These are phyloP conservation scores for Russula sp. DNA, from an alignment of 768 basidiomycete species.

Conservation along the genomic window DNA sequence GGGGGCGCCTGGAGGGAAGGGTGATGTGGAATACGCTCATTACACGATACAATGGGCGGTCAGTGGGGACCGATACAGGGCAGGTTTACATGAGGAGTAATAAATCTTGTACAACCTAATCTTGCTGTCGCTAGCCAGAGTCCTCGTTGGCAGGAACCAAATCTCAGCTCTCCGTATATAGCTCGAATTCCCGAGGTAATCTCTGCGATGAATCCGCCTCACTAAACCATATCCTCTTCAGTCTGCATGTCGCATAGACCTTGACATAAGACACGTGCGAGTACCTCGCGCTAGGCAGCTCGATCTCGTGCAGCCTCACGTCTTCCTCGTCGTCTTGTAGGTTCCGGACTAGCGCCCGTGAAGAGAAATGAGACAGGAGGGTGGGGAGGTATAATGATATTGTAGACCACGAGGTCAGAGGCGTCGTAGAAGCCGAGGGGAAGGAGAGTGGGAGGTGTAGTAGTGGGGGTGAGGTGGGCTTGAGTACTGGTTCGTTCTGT, in stretches of 20 bases:
- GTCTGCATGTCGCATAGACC: slow-evolving; percentile 71
- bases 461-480: slow-evolving; percentile 43
- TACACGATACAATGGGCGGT: slow-evolving; percentile 67
- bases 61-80: not conserved
- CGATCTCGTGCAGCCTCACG: slow-evolving; percentile 24
- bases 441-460: slow-evolving; percentile 69
- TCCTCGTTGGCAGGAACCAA: not conserved
- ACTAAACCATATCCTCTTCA: slow-evolving; percentile 73
- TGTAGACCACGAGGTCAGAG: slow-evolving; percentile 66
- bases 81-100: slow-evolving; percentile 14
- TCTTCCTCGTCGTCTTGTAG: slow-evolving; percentile 24
- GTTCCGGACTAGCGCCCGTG: slow-evolving; percentile 33
- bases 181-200: slow-evolving; percentile 71
- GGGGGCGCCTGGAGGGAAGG: slow-evolving; percentile 29
- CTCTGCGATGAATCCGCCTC: slow-evolving; percentile 42
- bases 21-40: slow-evolving; percentile 64
- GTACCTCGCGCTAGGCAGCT: slow-evolving; percentile 48
- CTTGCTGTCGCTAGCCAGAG: not conserved
- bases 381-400: slow-evolving; percentile 54
- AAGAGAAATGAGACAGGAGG: slow-evolving; percentile 57
- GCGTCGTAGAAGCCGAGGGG: slow-evolving; percentile 46
- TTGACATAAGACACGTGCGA: slow-evolving; percentile 68
- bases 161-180: slow-evolving; percentile 39
- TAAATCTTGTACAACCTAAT: not conserved
- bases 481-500: slow-evolving; percentile 53